Base-by-base conservation (phyloP, 345 rosid species). In the Citrus cavaleriei region DNA sequence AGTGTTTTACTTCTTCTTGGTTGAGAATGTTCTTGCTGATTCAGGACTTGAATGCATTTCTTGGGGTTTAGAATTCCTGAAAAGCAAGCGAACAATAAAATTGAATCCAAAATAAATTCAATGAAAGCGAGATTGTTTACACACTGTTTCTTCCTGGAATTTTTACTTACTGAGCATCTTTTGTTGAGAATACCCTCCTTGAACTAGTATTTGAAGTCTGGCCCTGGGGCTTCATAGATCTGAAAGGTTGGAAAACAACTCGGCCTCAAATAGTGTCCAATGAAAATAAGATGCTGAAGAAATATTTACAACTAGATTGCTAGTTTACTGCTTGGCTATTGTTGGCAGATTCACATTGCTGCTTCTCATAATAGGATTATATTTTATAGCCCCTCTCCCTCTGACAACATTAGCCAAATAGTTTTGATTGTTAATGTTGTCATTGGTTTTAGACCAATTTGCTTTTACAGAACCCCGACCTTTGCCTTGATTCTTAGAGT, bases 371-470 rank as follows among this genome's bases (percentile, higher is more conserved):
- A 35, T 46, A 68, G 81, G 76, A 22, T 62, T 78, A 68, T 74
- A 82, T 46, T 69, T 74, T 16, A 69, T 30, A 51, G 81, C 79
- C 40, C 78, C 78, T 62, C 84, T 61, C 27, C 81, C 76, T 64
- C 68, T 66, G 61, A 75, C 35, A 49, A n/a, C 12, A 46, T 30
- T 75, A 27, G 70, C 34, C 21, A 19, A 34, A 51, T 30, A 57
- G 40, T 28, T 71, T 34, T 71, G 74, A 71, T 27, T 46, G 59
- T 37, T 58, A 38, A 25, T 13, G 49, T 54, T 55, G 37, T 27
- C 75, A 25, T 42, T 63, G 18, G 35, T 54, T 73, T 62, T 78
- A n/a, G 70, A 78, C 12, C 70, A 54, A 64, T 78, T 32, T 30
- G 76, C 71, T 32, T 71, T 58, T 32, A 57, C 34, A 61, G 54